Conservation (phyloP, 164 flowering plant genomes). For the Malania oleifera region DNA sequence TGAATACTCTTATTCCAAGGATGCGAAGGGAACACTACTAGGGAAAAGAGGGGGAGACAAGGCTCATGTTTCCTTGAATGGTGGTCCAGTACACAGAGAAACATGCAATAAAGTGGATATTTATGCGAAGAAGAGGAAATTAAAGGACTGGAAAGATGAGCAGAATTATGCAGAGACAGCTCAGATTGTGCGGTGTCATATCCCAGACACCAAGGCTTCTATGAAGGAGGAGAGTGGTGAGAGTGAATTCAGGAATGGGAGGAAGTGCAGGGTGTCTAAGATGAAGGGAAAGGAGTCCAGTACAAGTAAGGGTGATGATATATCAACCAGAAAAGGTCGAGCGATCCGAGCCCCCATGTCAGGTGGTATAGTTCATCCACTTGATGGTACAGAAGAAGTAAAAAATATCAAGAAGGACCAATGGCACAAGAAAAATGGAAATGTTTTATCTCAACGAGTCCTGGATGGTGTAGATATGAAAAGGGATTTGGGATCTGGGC, state of each 20-base stretch:
- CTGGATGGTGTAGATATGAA: constrained; percentile 16
- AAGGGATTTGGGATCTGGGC: constrained; percentile 24
- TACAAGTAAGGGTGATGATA: constrained; percentile 23
- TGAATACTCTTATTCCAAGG: constrained; percentile 21
- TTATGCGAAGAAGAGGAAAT: constrained; percentile 52
- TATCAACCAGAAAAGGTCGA: constrained; percentile 22
- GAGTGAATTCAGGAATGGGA: constrained; percentile 25
- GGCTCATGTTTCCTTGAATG: constrained; percentile 22
- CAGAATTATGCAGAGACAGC: constrained; percentile 17
- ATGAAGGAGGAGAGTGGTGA: constrained; percentile 32
- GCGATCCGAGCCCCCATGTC: constrained; percentile 15
- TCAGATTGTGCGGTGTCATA: constrained; percentile 10
- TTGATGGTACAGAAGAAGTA: constrained; percentile 21
- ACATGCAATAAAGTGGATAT: constrained; percentile 18
- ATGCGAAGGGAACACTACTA: constrained; percentile 17
- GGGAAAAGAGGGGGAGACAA: constrained; percentile 26
- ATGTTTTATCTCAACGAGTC: constrained; percentile 7
- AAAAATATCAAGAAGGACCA: constrained; percentile 22
- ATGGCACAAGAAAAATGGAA: constrained; percentile 12
- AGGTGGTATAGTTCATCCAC: constrained; percentile 18
- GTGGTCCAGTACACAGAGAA: constrained; percentile 22
- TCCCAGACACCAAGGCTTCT: constrained; percentile 13
- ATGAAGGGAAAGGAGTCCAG: constrained; percentile 26
- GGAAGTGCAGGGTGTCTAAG: constrained; percentile 29
- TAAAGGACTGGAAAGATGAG: constrained; percentile 29